Percentiles rank a stretch among this genome's conserved stretches.
Conservation (phyloP, 148 eudicot genomes). For the Chenopodium album region DNA sequence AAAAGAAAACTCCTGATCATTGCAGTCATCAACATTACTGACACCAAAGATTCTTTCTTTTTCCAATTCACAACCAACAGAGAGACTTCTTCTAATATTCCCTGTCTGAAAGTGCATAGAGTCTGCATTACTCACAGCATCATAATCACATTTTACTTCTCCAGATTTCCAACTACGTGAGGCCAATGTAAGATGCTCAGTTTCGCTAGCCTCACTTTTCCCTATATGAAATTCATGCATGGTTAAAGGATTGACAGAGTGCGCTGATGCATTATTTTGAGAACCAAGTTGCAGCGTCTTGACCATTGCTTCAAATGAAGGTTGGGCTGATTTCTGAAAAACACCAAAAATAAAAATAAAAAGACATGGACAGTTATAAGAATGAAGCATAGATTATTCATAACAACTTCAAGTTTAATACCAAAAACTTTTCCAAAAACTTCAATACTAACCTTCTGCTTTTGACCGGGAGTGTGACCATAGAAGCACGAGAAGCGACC, state of each 20-base stretch:
- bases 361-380: neutral
- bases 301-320: constrained; percentile 62
- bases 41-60: constrained; percentile 38
- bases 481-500: constrained; percentile 81
- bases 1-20: constrained; percentile 40
- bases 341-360: neutral
- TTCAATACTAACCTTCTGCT: constrained; percentile 58
- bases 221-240: constrained; percentile 19
- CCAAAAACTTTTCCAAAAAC: constrained; percentile 9
- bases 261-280: constrained; percentile 30
- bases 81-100: constrained; percentile 52
- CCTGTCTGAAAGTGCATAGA: constrained; percentile 25
- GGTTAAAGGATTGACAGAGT: constrained; percentile 12
- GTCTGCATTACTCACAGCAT: constrained; percentile 34
- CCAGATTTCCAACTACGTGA: constrained; percentile 54
- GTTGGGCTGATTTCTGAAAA: constrained; percentile 57
- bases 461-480: constrained; percentile 44
- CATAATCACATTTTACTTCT: constrained; percentile 39
- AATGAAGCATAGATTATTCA: neutral
- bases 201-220: constrained; percentile 28
- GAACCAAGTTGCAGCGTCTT: constrained; percentile 57
- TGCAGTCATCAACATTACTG: constrained; percentile 47
- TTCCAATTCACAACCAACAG: constrained; percentile 70
- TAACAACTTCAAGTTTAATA: neutral
- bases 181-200: constrained; percentile 31